These are phyloP conservation scores for Volvox reticuliferus DNA, from an alignment of 139 green algal species.

Conservation along the genomic window DNA sequence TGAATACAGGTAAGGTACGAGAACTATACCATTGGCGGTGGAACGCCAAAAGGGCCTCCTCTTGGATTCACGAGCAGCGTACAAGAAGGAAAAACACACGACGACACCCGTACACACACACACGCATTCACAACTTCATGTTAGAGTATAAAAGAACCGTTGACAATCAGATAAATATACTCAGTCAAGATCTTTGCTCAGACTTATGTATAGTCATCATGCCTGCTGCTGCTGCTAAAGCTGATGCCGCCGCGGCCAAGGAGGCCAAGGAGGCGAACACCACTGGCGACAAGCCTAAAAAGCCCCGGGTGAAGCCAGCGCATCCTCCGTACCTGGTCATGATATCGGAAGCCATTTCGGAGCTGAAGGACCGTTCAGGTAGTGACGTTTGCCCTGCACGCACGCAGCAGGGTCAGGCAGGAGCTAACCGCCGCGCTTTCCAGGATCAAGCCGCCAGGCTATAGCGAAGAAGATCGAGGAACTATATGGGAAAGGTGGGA, in stretches of 20 bases:
- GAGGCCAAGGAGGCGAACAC: not conserved
- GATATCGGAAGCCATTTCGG: slow-evolving; percentile 70
- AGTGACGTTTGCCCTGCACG: slow-evolving; percentile 62
- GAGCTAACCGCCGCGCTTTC: not conserved
- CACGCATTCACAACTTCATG: too few relatives aligned
- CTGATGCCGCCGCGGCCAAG: not conserved
- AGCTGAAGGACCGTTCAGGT: slow-evolving; percentile 84
- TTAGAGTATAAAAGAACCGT: too few relatives aligned
- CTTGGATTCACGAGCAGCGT: too few relatives aligned
- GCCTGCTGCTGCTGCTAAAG: not conserved
- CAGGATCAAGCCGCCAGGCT: not conserved
- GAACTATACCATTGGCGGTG: too few relatives aligned
- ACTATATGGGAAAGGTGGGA: not conserved
- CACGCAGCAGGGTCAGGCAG: slow-evolving; percentile 12
- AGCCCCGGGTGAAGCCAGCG: slow-evolving; percentile 47
- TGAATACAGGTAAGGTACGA: too few relatives aligned
- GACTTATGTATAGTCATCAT: too few relatives aligned
- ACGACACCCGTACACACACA: too few relatives aligned
- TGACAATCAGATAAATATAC: too few relatives aligned
- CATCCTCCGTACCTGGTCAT: slow-evolving; percentile 63
- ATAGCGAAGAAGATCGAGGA: slow-evolving; percentile 34
- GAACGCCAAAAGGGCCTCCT: too few relatives aligned
- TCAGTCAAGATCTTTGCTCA: too few relatives aligned
- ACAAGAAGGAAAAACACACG: too few relatives aligned
- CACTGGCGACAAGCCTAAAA: slow-evolving; percentile 27